A percentile compares a stretch with the other conserved stretches of the same genome.
phyloP scores from a whole-genome alignment of 345 rosid species.

The Camelina neglecta region DNA sequence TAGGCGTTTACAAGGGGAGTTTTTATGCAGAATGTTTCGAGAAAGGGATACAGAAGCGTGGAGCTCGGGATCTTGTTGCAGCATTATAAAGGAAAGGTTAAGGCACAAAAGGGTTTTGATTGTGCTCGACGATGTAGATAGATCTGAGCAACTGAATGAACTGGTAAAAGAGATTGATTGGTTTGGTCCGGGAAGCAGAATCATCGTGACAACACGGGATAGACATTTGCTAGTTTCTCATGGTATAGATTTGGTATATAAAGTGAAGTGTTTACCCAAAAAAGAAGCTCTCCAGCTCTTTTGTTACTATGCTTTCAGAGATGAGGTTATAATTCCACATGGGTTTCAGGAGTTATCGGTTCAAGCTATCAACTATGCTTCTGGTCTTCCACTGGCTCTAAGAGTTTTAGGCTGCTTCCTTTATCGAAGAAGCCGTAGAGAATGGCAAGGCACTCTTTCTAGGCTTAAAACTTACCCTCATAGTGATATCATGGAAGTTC shows the following conservation, averaged over 20 bases:
- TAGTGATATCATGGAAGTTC: constrained; percentile 38
- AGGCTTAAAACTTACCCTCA: constrained; percentile 40
- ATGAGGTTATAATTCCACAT: constrained; percentile 19
- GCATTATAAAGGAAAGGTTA: constrained; percentile 34
- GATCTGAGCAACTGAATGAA: constrained; percentile 30
- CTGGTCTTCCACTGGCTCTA: constrained; percentile 55
- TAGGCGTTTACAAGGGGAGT: constrained; percentile 29
- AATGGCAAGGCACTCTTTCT: constrained; percentile 45
- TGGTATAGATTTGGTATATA: constrained; percentile 31
- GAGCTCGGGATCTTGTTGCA: constrained; percentile 13
- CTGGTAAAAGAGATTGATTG: constrained; percentile 33
- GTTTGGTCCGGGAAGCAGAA: constrained; percentile 46
- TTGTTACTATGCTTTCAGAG: constrained; percentile 32
- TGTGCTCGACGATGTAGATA: constrained; percentile 42
- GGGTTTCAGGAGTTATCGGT: constrained; percentile 25
- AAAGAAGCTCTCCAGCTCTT: constrained; percentile 45
- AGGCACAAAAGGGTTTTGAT: constrained; percentile 31
- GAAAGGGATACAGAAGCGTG: constrained; percentile 31
- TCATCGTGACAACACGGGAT: constrained; percentile 42
- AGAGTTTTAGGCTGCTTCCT: constrained; percentile 49
- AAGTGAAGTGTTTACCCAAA: constrained; percentile 28
- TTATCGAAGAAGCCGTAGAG: constrained; percentile 7
- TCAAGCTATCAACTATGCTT: constrained; percentile 36
- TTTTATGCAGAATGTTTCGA: constrained; percentile 38
- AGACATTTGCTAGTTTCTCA: constrained; percentile 39